Base-by-base conservation (phyloP, 805 yeast genomes). In the Starmerella scarabaei region DNA sequence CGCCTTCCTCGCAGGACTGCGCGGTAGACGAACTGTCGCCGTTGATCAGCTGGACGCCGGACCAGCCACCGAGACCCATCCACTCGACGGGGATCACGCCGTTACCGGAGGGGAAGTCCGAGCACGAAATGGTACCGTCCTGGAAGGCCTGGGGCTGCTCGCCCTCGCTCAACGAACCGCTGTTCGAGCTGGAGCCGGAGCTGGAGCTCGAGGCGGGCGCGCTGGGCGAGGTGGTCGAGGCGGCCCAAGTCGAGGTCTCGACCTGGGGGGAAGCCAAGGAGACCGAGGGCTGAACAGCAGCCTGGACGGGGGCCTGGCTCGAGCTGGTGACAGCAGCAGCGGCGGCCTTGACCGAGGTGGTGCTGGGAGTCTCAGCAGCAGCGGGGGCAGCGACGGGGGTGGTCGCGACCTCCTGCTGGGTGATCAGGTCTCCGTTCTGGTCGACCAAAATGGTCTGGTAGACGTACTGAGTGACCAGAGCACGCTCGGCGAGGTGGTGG, bases 61-160 rank as follows among this genome's bases (percentile, higher is more conserved):
- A 71, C 74, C 75, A 80, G 53, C 94, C 94, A 49, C 91, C 93
- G 49, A 75, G 73, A 30, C 78, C 81, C 36, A 77, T 68, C 69
- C 69, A 69, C 65, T 77, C 78, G 34, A 82, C 65, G 23, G 82
- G 62, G 54, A 84, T 66, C 44, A 84, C 93, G 69, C 94, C 94
- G 56, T 80, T 71, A 47, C 91, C 93, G 37, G 73, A 57, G 58
- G 88, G 93, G 72, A 84, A 79, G 40, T 65, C 59, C 44, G 68
- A 60, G 68, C 94, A 84, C 44, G 68, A 61, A 54, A 74, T 56
- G 30, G 62, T 67, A 58, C 94, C 94, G 57, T 84, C 94, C 56
- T 66, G 62, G 63, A 91, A 88, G 37, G 64, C 62, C 42, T 68
- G 48, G 54, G 94, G 91, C 52, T 60, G 66, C 9, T 64, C 51